These are phyloP conservation scores for Clarkia xantiana DNA, from an alignment of 345 rosid genomes.

Conservation along the genomic window DNA sequence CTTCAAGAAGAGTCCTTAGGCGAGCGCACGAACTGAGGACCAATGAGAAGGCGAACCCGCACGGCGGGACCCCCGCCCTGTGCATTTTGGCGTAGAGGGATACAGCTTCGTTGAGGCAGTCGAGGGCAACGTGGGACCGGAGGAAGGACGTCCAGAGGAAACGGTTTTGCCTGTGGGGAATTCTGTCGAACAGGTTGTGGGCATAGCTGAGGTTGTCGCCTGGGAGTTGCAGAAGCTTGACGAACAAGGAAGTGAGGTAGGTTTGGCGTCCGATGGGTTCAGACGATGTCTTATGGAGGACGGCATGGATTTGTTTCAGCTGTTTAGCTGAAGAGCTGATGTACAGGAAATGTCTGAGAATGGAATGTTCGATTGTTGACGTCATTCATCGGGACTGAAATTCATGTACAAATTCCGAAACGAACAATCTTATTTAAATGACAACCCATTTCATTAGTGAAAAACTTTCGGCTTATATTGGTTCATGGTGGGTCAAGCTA, in stretches of 20 bases:
- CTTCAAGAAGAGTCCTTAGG: slow-evolving; percentile 18
- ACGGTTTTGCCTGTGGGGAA: slow-evolving; percentile 14
- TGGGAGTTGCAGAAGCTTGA: slow-evolving; percentile 4
- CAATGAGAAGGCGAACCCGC: slow-evolving; percentile 49
- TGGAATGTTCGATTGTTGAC: neutral
- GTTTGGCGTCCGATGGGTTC: slow-evolving; percentile 1
- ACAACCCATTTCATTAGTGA: too few species aligned
- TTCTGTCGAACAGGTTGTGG: slow-evolving; percentile 23
- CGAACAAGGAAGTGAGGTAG: slow-evolving; percentile 9
- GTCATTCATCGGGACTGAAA: too few species aligned
- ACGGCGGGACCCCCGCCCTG: slow-evolving; percentile 14
- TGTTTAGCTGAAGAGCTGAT: slow-evolving; percentile 12
- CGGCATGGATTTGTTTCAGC: slow-evolving; percentile 18
- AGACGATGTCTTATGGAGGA: slow-evolving; percentile 1
- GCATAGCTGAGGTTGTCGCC: slow-evolving; percentile 21
- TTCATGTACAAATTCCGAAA: too few species aligned
- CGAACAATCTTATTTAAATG: too few species aligned
- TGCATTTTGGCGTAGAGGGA: slow-evolving; percentile 20
- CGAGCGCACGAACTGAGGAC: slow-evolving; percentile 61
- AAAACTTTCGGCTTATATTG: too few species aligned
- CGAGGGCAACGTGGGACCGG: slow-evolving; percentile 15
- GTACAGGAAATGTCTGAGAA: slow-evolving; percentile 8
- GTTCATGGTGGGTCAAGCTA: too few species aligned
- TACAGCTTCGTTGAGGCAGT: slow-evolving; percentile 14
- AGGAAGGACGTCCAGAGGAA: slow-evolving; percentile 24